phyloP scores from a whole-genome alignment of 2,329 filamentous ascomycete species.

The Hypoxylon sp. region DNA sequence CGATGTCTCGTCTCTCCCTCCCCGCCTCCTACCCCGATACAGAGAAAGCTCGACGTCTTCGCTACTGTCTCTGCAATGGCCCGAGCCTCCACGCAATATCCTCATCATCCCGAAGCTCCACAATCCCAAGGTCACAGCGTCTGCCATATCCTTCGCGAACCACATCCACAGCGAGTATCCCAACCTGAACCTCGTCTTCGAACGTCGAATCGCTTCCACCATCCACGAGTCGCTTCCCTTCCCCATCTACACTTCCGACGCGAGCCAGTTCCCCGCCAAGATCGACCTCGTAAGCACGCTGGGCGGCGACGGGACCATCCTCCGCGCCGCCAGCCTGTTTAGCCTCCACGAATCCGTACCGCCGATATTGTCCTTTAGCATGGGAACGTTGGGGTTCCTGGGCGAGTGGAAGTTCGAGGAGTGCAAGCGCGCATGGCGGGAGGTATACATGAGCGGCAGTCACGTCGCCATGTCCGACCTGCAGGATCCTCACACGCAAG shows the following conservation, averaged over 20 bases:
- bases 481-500: slow-evolving; percentile 56
- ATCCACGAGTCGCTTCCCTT: slow-evolving; percentile 78
- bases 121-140: slow-evolving; percentile 63
- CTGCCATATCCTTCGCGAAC: slow-evolving; percentile 68
- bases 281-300: slow-evolving; percentile 91
- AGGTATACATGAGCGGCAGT: slow-evolving; percentile 86
- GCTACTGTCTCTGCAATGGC: slow-evolving; percentile 67
- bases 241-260: slow-evolving; percentile 73
- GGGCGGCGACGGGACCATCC: slow-evolving; percentile 91
- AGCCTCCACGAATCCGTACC: slow-evolving; percentile 84
- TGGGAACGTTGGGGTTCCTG: slow-evolving; percentile 94
- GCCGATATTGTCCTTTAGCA: slow-evolving; percentile 93
- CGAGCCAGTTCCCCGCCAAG: slow-evolving; percentile 75
- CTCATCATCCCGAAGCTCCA: slow-evolving; percentile 70
- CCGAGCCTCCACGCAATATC: slow-evolving; percentile 66
- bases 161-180: slow-evolving; percentile 86
- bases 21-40: slow-evolving; percentile 72
- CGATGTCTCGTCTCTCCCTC: slow-evolving; percentile 62
- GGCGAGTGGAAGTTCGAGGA: slow-evolving; percentile 97
- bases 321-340: slow-evolving; percentile 88
- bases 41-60: slow-evolving; percentile 68
- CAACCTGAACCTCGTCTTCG: slow-evolving; percentile 83
- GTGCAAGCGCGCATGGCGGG: slow-evolving; percentile 90
- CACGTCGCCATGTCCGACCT: slow-evolving; percentile 61
- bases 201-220: slow-evolving; percentile 77